phyloP scores from a whole-genome alignment of 257 asterid genomes.

The Galeopsis tetrahit region DNA sequence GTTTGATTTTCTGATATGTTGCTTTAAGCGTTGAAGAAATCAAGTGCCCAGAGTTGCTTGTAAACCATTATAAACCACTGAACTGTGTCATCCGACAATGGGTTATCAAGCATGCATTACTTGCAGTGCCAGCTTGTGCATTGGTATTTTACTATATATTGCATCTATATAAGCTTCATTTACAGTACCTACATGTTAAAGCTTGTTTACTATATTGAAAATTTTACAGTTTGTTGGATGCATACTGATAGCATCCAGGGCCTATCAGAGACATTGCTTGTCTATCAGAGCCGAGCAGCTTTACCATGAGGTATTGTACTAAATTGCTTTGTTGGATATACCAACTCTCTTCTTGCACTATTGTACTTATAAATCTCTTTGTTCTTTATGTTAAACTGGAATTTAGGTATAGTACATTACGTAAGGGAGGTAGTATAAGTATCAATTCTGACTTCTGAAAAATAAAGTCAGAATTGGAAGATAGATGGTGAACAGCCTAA shows the following conservation, averaged over 20 bases:
- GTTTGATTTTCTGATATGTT: slow-evolving; percentile 27
- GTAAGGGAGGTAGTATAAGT: slow-evolving; percentile 2
- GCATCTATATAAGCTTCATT: slow-evolving; percentile 51
- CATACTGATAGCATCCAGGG: slow-evolving; percentile 52
- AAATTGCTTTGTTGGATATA: slow-evolving; percentile 16
- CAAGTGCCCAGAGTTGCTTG: slow-evolving; percentile 81
- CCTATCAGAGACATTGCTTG: slow-evolving; percentile 51
- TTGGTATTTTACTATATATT: slow-evolving; percentile 62
- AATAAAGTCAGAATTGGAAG: background rate
- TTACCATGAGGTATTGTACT: slow-evolving; percentile 70
- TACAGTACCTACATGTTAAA: slow-evolving; percentile 39
- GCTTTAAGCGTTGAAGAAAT: slow-evolving; percentile 68
- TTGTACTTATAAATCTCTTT: background rate
- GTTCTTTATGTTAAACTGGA: slow-evolving; percentile 25
- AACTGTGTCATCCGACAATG: slow-evolving; percentile 65
- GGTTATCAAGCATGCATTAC: slow-evolving; percentile 64
- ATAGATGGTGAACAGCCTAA: background rate
- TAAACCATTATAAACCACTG: slow-evolving; percentile 62
- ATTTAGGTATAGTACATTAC: background rate
- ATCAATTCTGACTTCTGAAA: background rate
- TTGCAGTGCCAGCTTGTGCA: slow-evolving; percentile 64
- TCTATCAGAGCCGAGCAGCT: slow-evolving; percentile 77
- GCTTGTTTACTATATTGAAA: slow-evolving; percentile 61
- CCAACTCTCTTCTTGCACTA: slow-evolving; percentile 11
- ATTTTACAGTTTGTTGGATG: slow-evolving; percentile 79